Evolutionary conservation across 257 asterid genomes (phyloP), one percentile per base, ranked within the genome.

Genomic region (Nicotiana knightiana): DNA sequence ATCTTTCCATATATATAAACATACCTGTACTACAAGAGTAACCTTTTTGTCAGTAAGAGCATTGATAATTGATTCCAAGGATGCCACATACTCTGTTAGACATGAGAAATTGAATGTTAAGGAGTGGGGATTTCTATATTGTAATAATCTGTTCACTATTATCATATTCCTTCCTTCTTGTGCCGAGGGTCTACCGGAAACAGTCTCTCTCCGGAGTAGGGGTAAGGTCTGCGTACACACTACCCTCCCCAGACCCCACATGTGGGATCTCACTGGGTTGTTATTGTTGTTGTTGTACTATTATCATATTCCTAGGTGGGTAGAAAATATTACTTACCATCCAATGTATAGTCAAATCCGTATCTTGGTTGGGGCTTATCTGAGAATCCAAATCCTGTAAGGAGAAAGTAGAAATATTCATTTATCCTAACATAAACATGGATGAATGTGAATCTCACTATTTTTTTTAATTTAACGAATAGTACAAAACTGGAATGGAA

Each of bases 321-420:
- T 16, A 48, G 62, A 24, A 13, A 24, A 7, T 46, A 48, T 15
- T 32, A 73, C 81, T n/a, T 91, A 91, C 99, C 98, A 84, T 89
- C 92, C 85, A 95, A 79, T 28, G 97, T 93, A 89, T 95, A 95
- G 90, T 95, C 97, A 81, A 95, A 95, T 61, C 97, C 99, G 77
- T 91, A 95, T 85, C 81, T 91, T 13, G 99, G 97, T 83, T 95
- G 99, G 66, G 99, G 99, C 85, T 93, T 93, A 68, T 95, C 99
- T 24, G 99, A 95, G 90, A 93, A 93, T 85, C 99, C 99, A 90
- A 95, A 95, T 84, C 99, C 99, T 95, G 90, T 67, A 82, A 24
- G 46, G 82, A 73, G 16, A 79, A 24, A 86, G 84, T 48, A 86
- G 43, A 55, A 54, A 32, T 43, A 24, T 32, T 39, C 43, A 35